These are phyloP conservation scores for Prototheca cutis DNA, from an alignment of 163 green algal genomes.

Conservation along the genomic window DNA sequence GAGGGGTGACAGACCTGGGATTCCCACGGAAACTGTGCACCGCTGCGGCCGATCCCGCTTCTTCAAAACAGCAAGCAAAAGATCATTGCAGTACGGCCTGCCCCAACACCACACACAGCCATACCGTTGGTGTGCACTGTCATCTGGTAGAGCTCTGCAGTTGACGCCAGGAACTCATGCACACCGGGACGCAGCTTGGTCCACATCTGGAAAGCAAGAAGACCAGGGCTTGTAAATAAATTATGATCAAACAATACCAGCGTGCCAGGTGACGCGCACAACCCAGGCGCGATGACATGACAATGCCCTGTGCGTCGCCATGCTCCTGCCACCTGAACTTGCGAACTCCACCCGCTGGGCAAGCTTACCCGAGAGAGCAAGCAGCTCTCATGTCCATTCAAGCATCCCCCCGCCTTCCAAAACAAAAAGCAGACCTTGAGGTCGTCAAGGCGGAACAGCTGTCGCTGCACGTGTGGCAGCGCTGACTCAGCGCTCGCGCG, in stretches of 20 bases:
- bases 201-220: conserved; percentile 61
- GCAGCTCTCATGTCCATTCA: too few relatives aligned
- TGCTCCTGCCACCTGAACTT: not conserved
- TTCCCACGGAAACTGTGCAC: not conserved
- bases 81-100: not conserved
- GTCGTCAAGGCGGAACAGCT: conserved; percentile 28
- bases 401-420: not conserved
- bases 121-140: conserved; percentile 84
- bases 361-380: too few relatives aligned
- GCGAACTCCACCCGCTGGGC: too few relatives aligned
- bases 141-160: conserved; percentile 54
- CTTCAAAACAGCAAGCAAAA: not conserved
- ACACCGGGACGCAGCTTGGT: conserved; percentile 83
- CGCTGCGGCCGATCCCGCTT: not conserved
- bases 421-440: conserved; percentile 3
- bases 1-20: not conserved
- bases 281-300: not conserved
- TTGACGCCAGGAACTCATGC: conserved; percentile 24
- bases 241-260: not conserved
- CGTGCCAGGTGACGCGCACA: not conserved
- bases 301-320: not conserved
- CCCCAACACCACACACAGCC: not conserved
- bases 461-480: conserved; percentile 6
- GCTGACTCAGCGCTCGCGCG: not conserved
- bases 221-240: not conserved